Conservation (phyloP, 23 red algal genomes). For the Cyanidiococcus yangmingshanensis region DNA sequence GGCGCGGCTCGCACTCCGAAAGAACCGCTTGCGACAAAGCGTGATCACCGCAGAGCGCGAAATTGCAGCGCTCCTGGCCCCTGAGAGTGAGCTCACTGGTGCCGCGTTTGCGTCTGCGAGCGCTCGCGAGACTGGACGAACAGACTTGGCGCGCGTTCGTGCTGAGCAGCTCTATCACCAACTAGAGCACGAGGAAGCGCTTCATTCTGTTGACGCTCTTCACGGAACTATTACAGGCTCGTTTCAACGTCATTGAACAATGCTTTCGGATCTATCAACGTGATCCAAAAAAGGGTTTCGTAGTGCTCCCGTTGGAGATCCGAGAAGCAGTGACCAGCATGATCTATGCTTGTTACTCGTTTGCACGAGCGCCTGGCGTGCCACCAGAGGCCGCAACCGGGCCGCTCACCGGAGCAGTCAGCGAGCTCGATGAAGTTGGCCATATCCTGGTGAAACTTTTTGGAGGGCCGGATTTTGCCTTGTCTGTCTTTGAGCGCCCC, state of each 20-base stretch:
- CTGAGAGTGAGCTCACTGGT: not conserved
- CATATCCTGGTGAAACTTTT: not conserved
- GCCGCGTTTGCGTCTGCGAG: not conserved
- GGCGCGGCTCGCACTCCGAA: not conserved
- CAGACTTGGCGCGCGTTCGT: slow-evolving; percentile 7
- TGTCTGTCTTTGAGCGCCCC: not conserved
- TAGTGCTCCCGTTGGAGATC: not conserved
- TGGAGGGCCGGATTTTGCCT: not conserved
- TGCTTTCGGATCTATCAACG: not conserved
- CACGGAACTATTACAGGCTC: not conserved
- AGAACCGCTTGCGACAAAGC: slow-evolving; percentile 6
- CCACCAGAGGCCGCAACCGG: not conserved
- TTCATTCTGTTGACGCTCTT: not conserved
- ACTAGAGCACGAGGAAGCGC: not conserved
- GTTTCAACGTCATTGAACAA: not conserved
- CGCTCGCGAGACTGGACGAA: not conserved
- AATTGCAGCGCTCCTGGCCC: not conserved
- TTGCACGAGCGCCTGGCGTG: not conserved
- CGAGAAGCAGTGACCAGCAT: slow-evolving; percentile 9
- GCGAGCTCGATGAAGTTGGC: not conserved
- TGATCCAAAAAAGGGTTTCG: not conserved
- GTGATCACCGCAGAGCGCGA: not conserved
- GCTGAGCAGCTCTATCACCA: slow-evolving; percentile 6
- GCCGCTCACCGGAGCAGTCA: slow-evolving; percentile 4
- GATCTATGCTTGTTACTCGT: slow-evolving; percentile 14